These are phyloP conservation scores for Penicillium subrubescens DNA, from an alignment of 495 filamentous ascomycete genomes.

Conservation along the genomic window DNA sequence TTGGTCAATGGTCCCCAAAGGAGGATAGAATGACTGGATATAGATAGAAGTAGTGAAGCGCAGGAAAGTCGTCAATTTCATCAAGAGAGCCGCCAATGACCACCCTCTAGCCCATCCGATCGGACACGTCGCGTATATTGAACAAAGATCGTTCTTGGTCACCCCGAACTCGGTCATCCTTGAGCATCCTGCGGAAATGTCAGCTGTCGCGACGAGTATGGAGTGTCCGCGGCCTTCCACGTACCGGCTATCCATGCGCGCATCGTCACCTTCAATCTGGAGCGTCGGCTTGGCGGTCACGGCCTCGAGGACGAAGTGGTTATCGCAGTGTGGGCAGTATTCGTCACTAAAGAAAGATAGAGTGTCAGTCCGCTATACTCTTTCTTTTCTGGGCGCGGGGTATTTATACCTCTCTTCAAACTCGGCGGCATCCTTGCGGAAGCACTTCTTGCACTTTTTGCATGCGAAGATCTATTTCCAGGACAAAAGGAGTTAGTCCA, in stretches of 20 bases:
- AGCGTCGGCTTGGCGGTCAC: constrained; percentile 76
- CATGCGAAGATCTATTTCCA: constrained; percentile 70
- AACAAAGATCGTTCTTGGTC: constrained; percentile 68
- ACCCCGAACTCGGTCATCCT: constrained; percentile 78
- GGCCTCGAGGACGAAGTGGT: constrained; percentile 93
- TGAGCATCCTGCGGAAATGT: constrained; percentile 70
- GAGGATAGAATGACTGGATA: background rate
- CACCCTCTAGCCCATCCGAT: constrained; percentile 67
- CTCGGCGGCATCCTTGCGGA: constrained; percentile 87
- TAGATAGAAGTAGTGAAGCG: constrained; percentile 15
- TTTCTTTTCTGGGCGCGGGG: constrained; percentile 4
- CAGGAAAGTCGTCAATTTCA: constrained; percentile 39
- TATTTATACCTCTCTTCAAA: constrained; percentile 77
- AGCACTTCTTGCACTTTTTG: constrained; percentile 98
- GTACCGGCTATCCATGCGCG: constrained; percentile 70
- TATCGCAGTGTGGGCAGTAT: constrained; percentile 99
- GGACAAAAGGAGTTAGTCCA: constrained; percentile 5
- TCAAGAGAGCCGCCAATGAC: constrained; percentile 15
- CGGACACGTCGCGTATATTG: constrained; percentile 67
- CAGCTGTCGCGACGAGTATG: background rate
- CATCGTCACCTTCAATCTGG: constrained; percentile 88
- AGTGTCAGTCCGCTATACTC: constrained; percentile 1
- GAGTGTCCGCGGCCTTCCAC: background rate
- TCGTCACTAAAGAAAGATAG: constrained; percentile 68
- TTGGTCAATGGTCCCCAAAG: constrained; percentile 10